phyloP scores from a whole-genome alignment of 139 green algal genomes.

The Chlamydomonas eustigma region DNA sequence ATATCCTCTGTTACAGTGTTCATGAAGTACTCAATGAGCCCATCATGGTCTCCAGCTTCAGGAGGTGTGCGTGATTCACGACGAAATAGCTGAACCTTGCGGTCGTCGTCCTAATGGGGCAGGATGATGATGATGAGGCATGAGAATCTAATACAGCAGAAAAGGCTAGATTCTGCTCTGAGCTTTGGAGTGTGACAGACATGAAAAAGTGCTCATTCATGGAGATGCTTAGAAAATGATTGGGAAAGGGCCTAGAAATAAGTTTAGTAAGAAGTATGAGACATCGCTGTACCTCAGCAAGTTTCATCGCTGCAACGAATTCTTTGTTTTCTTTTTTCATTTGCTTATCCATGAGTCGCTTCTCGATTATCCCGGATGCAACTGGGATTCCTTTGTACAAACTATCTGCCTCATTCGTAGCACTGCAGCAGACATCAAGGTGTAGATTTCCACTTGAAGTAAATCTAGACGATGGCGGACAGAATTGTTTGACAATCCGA shows the following conservation, averaged over 20 bases:
- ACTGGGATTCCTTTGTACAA: conserved; percentile 6
- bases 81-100: conserved; percentile 25
- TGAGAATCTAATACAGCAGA: not conserved
- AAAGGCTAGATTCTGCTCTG: no score
- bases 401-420: not conserved
- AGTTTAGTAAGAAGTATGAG: no score
- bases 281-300: conserved; percentile 16
- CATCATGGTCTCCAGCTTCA: conserved; percentile 3
- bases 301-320: conserved; percentile 33
- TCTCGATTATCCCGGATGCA: conserved; percentile 44
- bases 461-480: no score
- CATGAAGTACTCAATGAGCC: conserved; percentile 70
- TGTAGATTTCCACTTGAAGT: no score
- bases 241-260: no score
- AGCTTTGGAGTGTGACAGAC: no score
- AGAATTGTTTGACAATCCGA: no score
- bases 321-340: conserved; percentile 37
- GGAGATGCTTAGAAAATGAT: no score
- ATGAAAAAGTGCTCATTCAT: no score
- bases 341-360: conserved; percentile 45
- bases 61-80: conserved; percentile 9
- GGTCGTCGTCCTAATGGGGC: conserved; percentile 32
- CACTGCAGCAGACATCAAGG: no score
- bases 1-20: conserved; percentile 82
- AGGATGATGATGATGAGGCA: not conserved